Evolutionary conservation across 805 yeast genomes (phyloP).

Genomic region (Candida schatavii): DNA sequence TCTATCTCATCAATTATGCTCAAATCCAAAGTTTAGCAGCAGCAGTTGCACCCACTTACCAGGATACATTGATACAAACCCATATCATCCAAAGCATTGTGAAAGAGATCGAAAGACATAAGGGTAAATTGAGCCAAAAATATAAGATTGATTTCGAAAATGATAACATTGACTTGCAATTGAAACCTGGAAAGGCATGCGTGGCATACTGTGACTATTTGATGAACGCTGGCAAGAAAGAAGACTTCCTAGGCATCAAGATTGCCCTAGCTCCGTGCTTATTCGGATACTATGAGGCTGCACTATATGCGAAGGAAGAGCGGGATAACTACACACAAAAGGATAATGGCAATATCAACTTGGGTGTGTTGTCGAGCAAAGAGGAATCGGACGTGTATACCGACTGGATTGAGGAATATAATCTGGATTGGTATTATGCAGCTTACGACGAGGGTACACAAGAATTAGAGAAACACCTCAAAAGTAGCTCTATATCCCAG

Average conservation of each 20-base stretch:
- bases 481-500: constrained; percentile 29
- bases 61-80: constrained; percentile 49
- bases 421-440: constrained; percentile 52
- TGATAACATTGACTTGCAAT: constrained; percentile 40
- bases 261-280: constrained; percentile 75
- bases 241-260: constrained; percentile 62
- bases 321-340: constrained; percentile 9
- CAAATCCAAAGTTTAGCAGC: constrained; percentile 64
- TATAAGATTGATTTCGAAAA: constrained; percentile 40
- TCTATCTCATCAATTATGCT: constrained; percentile 66
- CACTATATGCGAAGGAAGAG: constrained; percentile 25
- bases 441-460: constrained; percentile 52
- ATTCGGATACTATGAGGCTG: constrained; percentile 67
- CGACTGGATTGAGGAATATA: constrained; percentile 64
- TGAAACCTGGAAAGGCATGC: constrained; percentile 56
- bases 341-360: constrained; percentile 8
- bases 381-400: constrained; percentile 31
- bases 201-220: constrained; percentile 60
- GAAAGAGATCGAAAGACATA: constrained; percentile 56
- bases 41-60: constrained; percentile 55
- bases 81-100: constrained; percentile 50
- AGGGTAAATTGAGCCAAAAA: constrained; percentile 40
- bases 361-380: constrained; percentile 17
- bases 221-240: constrained; percentile 46
- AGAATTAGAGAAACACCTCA: constrained; percentile 44